A percentile compares a stretch with the other conserved stretches of the same genome.
Evolutionary conservation across 805 yeast genomes (phyloP).

Genomic region (Isabelozyma gotoi): DNA sequence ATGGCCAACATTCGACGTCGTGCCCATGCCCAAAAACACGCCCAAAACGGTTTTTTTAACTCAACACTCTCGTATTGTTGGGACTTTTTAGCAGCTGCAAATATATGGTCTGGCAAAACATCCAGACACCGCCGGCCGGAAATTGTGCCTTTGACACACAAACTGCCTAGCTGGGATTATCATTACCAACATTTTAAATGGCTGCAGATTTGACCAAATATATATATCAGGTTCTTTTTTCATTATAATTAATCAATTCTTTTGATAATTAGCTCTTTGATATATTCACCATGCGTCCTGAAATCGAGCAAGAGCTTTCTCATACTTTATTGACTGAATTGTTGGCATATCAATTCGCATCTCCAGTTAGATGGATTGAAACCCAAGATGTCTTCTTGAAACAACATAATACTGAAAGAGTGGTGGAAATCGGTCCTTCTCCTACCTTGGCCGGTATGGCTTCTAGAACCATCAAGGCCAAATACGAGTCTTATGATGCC

Average conservation of each 20-base stretch:
- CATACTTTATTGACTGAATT: conserved; percentile 92
- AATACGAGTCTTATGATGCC: conserved; percentile 97
- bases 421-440: conserved; percentile 98
- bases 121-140: background rate
- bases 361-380: conserved; percentile 99
- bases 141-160: background rate
- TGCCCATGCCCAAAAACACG: too few relatives aligned
- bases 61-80: background rate
- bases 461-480: conserved; percentile 88
- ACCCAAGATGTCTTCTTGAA: conserved; percentile 97
- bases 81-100: background rate
- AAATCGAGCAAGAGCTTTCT: conserved; percentile 95
- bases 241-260: too few relatives aligned
- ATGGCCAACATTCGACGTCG: too few relatives aligned
- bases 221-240: too few relatives aligned
- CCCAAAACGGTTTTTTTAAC: too few relatives aligned
- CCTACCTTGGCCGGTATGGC: conserved; percentile 99
- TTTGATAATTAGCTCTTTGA: too few relatives aligned
- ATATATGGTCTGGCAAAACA: too few relatives aligned
- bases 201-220: background rate
- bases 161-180: background rate
- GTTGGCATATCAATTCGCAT: conserved; percentile 97
- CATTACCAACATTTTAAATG: background rate
- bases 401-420: conserved; percentile 93
- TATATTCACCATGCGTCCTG: conserved; percentile 77